Evolutionary conservation across 2,329 filamentous ascomycete genomes (phyloP).

Genomic region (Pestalotiopsis sp.): DNA sequence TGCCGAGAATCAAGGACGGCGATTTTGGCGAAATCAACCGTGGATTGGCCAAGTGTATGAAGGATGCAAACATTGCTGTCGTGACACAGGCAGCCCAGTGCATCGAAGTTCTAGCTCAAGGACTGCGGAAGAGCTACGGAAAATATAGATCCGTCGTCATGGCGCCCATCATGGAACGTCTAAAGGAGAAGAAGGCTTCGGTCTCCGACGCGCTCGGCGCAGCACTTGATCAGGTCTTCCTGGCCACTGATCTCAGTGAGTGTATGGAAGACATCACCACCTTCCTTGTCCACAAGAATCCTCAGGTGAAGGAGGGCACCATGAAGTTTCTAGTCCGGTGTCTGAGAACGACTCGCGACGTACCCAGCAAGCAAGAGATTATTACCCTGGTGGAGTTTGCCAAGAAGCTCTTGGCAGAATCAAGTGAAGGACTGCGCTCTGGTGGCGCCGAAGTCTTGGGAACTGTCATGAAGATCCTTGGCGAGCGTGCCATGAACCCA

Average conservation of each 20-base stretch:
- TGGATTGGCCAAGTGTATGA: slow-evolving; percentile 93
- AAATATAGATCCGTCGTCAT: slow-evolving; percentile 82
- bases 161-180: slow-evolving; percentile 86
- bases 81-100: slow-evolving; percentile 92
- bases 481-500: slow-evolving; percentile 91
- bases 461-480: slow-evolving; percentile 97
- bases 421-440: slow-evolving; percentile 79
- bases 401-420: slow-evolving; percentile 89
- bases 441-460: slow-evolving; percentile 91
- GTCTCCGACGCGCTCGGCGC: slow-evolving; percentile 86
- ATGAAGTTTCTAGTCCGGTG: slow-evolving; percentile 91
- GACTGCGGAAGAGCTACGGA: slow-evolving; percentile 73
- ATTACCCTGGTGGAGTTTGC: slow-evolving; percentile 81
- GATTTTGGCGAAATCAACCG: slow-evolving; percentile 83
- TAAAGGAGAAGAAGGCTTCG: slow-evolving; percentile 94
- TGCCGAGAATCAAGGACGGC: slow-evolving; percentile 88
- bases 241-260: slow-evolving; percentile 72
- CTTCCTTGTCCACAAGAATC: slow-evolving; percentile 90
- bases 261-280: slow-evolving; percentile 89
- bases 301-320: slow-evolving; percentile 94
- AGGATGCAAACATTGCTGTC: slow-evolving; percentile 95
- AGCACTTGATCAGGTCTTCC: slow-evolving; percentile 72
- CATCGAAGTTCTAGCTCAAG: slow-evolving; percentile 85
- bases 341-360: slow-evolving; percentile 77
- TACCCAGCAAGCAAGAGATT: slow-evolving; percentile 82